Conservation (phyloP, 441 rosid species). For the Erodium trifolium region DNA sequence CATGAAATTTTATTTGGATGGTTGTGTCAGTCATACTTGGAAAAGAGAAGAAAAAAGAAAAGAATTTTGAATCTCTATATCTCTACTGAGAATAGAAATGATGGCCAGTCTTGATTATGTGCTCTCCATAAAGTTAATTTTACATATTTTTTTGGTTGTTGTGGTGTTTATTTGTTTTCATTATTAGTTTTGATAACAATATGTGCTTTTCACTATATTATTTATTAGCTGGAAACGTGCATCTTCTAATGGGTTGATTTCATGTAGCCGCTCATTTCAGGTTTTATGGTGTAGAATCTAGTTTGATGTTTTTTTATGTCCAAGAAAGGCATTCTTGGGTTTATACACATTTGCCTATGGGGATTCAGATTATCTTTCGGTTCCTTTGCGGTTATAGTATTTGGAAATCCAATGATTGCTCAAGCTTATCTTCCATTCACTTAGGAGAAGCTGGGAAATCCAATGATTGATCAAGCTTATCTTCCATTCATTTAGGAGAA, state of each 20-base stretch:
- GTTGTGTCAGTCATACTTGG: constrained; percentile 9
- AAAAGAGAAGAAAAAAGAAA: neutral
- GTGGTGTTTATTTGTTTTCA: neutral
- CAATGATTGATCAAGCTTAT: neutral
- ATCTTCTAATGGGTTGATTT: too few species aligned
- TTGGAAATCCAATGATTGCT: neutral
- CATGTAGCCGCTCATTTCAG: neutral
- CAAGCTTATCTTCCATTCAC: too few species aligned
- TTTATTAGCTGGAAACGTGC: neutral
- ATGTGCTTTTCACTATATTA: neutral
- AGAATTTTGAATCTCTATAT: neutral
- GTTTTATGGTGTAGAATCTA: neutral
- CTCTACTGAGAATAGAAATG: neutral
- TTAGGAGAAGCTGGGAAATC: neutral
- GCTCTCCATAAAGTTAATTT: neutral
- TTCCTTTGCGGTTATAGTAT: neutral
- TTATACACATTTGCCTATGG: neutral
- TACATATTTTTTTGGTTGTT: neutral
- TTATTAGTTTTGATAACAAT: neutral
- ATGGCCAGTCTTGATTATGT: neutral
- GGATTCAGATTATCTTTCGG: neutral
- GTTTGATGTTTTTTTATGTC: neutral
- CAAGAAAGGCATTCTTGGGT: neutral
- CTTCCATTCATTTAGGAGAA: too few species aligned
- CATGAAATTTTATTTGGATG: constrained; percentile 3